Conservation (phyloP, 2,329 filamentous ascomycete species). For the Colletotrichum nymphaeae region DNA sequence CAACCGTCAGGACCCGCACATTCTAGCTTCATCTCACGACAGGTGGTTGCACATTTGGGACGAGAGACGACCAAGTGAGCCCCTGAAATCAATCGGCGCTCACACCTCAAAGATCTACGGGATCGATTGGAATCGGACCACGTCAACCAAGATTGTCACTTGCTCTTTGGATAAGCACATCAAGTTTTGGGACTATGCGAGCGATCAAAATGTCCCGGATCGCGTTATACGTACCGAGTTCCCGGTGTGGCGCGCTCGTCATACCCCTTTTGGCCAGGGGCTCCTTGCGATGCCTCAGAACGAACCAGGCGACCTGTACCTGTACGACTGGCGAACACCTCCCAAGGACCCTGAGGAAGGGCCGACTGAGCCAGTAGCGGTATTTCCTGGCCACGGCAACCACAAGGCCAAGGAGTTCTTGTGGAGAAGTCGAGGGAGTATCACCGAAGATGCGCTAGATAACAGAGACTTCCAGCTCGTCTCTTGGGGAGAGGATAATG, state of each 20-base stretch:
- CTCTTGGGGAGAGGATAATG: conserved; percentile 90
- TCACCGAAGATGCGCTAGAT: conserved; percentile 77
- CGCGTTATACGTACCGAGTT: conserved; percentile 85
- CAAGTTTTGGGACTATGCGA: conserved; percentile 88
- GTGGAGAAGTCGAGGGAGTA: conserved; percentile 81
- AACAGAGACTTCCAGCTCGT: conserved; percentile 92
- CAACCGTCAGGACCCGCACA: conserved; percentile 87
- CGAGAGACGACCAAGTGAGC: conserved; percentile 80
- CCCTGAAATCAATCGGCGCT: conserved; percentile 85
- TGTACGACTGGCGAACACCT: conserved; percentile 77
- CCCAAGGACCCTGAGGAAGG: conserved; percentile 57
- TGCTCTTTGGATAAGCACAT: conserved; percentile 93
- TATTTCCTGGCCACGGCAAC: conserved; percentile 71
- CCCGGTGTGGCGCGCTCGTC: conserved; percentile 90
- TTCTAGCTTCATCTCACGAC: conserved; percentile 92
- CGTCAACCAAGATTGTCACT: conserved; percentile 79
- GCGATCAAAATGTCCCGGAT: conserved; percentile 73
- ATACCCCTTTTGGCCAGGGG: conserved; percentile 90
- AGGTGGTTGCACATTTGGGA: conserved; percentile 92
- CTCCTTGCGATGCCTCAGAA: conserved; percentile 93
- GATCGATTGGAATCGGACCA: conserved; percentile 90
- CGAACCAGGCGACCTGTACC: conserved; percentile 84
- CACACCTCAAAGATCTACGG: conserved; percentile 96
- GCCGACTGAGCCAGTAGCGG: conserved; percentile 61
- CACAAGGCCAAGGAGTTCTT: conserved; percentile 90